A percentile compares a stretch with the other conserved stretches of the same genome.
Evolutionary conservation across 2,329 filamentous ascomycete genomes (phyloP).

Genomic region (Fusarium chlamydosporum): DNA sequence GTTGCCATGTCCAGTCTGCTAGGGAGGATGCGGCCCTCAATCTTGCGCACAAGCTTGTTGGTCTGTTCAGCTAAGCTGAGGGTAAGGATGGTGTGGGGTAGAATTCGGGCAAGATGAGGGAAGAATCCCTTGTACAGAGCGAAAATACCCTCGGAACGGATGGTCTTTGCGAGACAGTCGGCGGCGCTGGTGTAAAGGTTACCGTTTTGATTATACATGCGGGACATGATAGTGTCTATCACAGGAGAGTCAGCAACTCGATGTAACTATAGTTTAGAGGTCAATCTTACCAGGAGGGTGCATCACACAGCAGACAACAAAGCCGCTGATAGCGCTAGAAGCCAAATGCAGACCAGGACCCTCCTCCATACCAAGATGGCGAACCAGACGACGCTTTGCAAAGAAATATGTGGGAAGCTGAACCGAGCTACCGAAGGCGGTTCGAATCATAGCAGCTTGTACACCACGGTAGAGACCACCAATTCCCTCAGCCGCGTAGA

Average conservation of each 20-base stretch:
- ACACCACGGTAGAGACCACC: constrained; percentile 90
- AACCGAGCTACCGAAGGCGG: constrained; percentile 94
- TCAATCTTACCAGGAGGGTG: constrained; percentile 83
- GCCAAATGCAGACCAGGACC: constrained; percentile 89
- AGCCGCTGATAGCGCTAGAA: constrained; percentile 90
- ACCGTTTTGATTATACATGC: constrained; percentile 98
- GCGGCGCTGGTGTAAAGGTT: constrained; percentile 95
- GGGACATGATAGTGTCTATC: constrained; percentile 94
- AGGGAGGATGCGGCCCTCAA: constrained; percentile 74
- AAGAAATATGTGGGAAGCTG: constrained; percentile 99
- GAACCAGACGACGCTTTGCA: constrained; percentile 87
- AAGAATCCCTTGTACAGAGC: constrained; percentile 99
- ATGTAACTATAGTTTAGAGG: not conserved
- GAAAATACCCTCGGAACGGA: constrained; percentile 89
- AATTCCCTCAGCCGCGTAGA: constrained; percentile 82
- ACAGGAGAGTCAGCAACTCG: constrained; percentile 10
- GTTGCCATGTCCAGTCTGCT: constrained; percentile 51
- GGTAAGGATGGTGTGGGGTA: constrained; percentile 96
- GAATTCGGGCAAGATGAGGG: constrained; percentile 91
- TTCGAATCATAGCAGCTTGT: constrained; percentile 93
- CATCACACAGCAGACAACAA: constrained; percentile 98
- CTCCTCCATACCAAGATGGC: constrained; percentile 89
- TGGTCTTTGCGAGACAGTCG: constrained; percentile 91
- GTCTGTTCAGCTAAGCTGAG: constrained; percentile 96
- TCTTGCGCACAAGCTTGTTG: constrained; percentile 87